phyloP scores from a whole-genome alignment of 129 eudicot species.

The Dittrichia graveolens region DNA sequence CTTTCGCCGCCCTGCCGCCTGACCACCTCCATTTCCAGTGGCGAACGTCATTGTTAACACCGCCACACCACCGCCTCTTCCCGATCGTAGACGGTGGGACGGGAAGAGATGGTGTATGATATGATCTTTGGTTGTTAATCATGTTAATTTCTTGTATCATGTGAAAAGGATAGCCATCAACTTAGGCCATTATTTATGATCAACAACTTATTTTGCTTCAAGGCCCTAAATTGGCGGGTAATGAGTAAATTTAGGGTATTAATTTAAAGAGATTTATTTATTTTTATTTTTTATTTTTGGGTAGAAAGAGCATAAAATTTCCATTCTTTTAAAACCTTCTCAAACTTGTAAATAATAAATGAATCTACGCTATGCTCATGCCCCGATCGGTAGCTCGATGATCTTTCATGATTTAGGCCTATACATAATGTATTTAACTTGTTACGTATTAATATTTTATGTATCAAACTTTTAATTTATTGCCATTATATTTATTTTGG shows the following conservation, averaged over 20 bases:
- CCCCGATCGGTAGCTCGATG: no score
- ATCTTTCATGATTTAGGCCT: no score
- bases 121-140: not conserved
- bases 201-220: conserved; percentile 26
- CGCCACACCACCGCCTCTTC: conserved; percentile 27
- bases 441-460: no score
- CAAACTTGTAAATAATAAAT: no score
- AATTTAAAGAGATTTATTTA: not conserved
- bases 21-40: no score
- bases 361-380: no score
- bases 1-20: conserved; percentile 33
- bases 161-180: conserved; percentile 34
- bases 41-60: not conserved
- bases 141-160: conserved; percentile 9
- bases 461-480: no score
- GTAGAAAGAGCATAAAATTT: no score
- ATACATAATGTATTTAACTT: no score
- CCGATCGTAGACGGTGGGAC: conserved; percentile 26
- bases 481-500: no score
- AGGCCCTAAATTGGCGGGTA: conserved; percentile 18
- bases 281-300: no score
- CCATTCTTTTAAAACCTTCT: no score
- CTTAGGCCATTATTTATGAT: conserved; percentile 36
- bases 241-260: conserved; percentile 16
- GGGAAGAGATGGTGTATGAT: conserved; percentile 28